A percentile compares a stretch with the other conserved stretches of the same genome.
phyloP scores from a whole-genome alignment of 1,284 basidiomycete genomes.

The Puccinia novopanici region DNA sequence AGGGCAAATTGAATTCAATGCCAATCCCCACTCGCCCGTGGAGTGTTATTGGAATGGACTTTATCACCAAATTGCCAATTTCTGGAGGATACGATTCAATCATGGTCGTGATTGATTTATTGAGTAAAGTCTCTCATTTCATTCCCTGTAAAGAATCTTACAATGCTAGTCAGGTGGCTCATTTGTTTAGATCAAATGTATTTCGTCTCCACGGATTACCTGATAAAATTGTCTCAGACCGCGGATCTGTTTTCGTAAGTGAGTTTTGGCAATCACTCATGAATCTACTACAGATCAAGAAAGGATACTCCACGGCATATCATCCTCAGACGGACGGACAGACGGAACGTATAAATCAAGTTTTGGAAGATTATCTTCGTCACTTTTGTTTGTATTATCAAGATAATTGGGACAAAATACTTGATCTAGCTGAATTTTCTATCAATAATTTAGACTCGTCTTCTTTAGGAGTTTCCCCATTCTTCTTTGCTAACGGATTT shows the following conservation, averaged over 20 bases:
- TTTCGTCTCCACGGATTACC: constrained; percentile 9
- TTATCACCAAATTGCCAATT: constrained; percentile 62
- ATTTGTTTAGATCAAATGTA: constrained; percentile 55
- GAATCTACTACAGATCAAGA: background rate
- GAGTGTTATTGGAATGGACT: constrained; percentile 62
- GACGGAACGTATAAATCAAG: too few species aligned
- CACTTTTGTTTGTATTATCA: too few species aligned
- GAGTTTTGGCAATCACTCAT: constrained; percentile 10
- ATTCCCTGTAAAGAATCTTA: too few species aligned
- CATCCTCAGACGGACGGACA: too few species aligned
- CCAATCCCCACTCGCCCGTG: constrained; percentile 58
- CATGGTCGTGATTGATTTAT: constrained; percentile 61
- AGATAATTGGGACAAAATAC: background rate
- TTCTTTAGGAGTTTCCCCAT: background rate
- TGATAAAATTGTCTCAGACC: too few species aligned
- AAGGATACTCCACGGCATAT: background rate
- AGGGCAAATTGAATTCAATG: background rate
- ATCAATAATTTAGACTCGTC: background rate
- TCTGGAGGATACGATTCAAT: constrained; percentile 60
- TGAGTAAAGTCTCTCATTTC: too few species aligned
- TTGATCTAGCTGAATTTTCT: constrained; percentile 9
- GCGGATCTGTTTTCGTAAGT: constrained; percentile 7
- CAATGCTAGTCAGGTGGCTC: too few species aligned
- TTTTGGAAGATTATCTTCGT: too few species aligned
- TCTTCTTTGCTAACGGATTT: constrained; percentile 21